Conservation (phyloP, 495 filamentous ascomycete genomes). For the Penicillium macrosclerotiorum region DNA sequence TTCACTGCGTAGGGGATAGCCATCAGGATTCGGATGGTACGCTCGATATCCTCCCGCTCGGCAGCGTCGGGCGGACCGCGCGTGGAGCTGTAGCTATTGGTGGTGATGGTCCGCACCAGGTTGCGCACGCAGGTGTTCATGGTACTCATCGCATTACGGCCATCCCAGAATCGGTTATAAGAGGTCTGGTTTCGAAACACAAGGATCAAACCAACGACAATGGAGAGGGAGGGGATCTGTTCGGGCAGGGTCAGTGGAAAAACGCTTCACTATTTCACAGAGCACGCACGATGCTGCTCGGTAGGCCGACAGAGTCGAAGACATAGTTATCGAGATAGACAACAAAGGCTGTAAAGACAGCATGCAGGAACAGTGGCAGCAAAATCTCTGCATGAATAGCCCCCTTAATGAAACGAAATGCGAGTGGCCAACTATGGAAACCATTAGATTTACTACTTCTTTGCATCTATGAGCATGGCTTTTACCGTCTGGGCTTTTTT, state of each 20-base stretch:
- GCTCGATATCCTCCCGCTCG: constrained; percentile 61
- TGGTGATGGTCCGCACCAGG: constrained; percentile 57
- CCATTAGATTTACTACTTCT: not conserved
- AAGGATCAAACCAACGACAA: constrained; percentile 78
- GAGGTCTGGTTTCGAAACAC: constrained; percentile 73
- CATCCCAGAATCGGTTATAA: constrained; percentile 73
- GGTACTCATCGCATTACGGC: constrained; percentile 57
- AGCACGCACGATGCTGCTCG: constrained; percentile 57
- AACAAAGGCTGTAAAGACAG: constrained; percentile 60
- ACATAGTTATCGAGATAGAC: constrained; percentile 61
- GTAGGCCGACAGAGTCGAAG: constrained; percentile 56
- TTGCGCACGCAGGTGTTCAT: constrained; percentile 63
- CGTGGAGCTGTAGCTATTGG: constrained; percentile 34
- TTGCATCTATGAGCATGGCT: not conserved
- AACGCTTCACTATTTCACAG: not conserved
- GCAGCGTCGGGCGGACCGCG: constrained; percentile 22
- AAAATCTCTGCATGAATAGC: constrained; percentile 67
- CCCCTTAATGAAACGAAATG: constrained; percentile 72
- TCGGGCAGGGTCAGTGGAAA: not conserved
- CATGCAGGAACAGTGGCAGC: constrained; percentile 62
- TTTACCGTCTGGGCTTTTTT: constrained; percentile 56
- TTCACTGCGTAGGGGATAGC: constrained; percentile 75
- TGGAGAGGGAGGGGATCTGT: constrained; percentile 71
- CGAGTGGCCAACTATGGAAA: constrained; percentile 62
- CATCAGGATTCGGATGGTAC: constrained; percentile 58